phyloP scores from a whole-genome alignment of 495 filamentous ascomycete species.

The Penicillium psychrofluorescens region DNA sequence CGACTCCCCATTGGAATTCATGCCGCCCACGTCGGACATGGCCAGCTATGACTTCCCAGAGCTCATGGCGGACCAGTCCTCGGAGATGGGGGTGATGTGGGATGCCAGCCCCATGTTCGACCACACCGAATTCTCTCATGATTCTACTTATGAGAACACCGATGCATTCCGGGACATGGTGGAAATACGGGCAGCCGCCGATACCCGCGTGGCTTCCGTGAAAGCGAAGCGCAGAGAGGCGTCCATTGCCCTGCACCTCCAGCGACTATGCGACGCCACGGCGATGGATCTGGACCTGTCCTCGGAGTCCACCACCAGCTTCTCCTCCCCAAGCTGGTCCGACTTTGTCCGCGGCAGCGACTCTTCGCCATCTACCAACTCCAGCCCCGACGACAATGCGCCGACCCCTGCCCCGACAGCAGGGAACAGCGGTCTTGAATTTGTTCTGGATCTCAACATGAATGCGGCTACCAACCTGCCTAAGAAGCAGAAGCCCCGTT shows the following conservation, averaged over 20 bases:
- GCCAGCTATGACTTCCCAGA: conserved; percentile 16
- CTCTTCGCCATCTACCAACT: conserved; percentile 12
- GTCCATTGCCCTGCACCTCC: conserved; percentile 34
- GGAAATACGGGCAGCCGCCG: conserved; percentile 32
- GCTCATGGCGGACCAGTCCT: conserved; percentile 13
- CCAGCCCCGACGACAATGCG: conserved; percentile 11
- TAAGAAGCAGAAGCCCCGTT: conserved; percentile 40
- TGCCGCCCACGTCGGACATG: conserved; percentile 19
- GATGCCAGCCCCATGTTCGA: conserved; percentile 20
- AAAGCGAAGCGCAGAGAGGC: conserved; percentile 42
- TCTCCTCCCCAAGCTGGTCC: conserved; percentile 33
- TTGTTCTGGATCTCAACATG: conserved; percentile 44
- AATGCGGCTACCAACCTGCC: conserved; percentile 36
- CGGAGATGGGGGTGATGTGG: conserved; percentile 15
- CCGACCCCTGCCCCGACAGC: conserved; percentile 10
- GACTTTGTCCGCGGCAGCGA: conserved; percentile 22
- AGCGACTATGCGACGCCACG: conserved; percentile 28
- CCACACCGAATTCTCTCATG: conserved; percentile 12
- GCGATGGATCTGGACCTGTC: conserved; percentile 22
- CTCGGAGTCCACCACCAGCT: conserved; percentile 26
- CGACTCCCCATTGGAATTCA: conserved; percentile 13
- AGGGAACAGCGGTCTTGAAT: conserved; percentile 24
- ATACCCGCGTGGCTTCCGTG: conserved; percentile 23
- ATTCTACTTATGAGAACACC: conserved; percentile 13
- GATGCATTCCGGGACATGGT: conserved; percentile 29